Evolutionary conservation across 139 green algal species (phyloP).

Genomic region (Micractinium sp.): DNA sequence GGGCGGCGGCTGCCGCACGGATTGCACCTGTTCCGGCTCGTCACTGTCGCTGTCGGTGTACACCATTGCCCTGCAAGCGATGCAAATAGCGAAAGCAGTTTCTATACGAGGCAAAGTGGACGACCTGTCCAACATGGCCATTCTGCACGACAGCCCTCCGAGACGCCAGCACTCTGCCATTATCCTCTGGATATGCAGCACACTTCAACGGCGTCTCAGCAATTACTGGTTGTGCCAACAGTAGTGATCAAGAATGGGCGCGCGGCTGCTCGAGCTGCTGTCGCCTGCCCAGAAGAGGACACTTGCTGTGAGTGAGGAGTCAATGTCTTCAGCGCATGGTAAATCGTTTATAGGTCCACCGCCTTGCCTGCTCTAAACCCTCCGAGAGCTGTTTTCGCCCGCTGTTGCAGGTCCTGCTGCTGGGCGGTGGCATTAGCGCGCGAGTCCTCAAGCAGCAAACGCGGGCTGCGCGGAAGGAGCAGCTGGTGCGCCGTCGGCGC

Average conservation of each 20-base stretch:
- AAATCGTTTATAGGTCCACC: too few species aligned
- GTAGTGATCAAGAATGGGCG: too few species aligned
- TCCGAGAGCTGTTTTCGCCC: not conserved
- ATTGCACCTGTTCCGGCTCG: not conserved
- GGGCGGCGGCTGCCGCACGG: not conserved
- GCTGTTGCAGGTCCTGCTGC: not conserved
- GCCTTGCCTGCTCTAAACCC: too few species aligned
- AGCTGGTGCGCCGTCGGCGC: not conserved
- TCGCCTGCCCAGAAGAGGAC: slow-evolving; percentile 6
- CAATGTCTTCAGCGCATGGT: too few species aligned
- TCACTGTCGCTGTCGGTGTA: slow-evolving; percentile 19
- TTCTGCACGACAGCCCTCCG: too few species aligned
- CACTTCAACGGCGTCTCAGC: too few species aligned
- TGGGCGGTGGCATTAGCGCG: not conserved
- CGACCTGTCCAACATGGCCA: too few species aligned
- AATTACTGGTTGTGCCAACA: too few species aligned
- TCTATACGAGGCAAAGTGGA: too few species aligned
- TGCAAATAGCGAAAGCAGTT: too few species aligned
- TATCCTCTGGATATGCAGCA: too few species aligned
- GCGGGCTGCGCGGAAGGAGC: not conserved
- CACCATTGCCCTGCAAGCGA: not conserved
- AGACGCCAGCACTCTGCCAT: too few species aligned
- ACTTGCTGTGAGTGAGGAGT: slow-evolving; percentile 30
- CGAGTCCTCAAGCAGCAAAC: not conserved
- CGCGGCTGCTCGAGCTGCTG: not conserved